Evolutionary conservation across 1,139 yeast species (phyloP), one percentile per base, ranked within the genome.

Genomic region (Protomyces macrosporus): DNA sequence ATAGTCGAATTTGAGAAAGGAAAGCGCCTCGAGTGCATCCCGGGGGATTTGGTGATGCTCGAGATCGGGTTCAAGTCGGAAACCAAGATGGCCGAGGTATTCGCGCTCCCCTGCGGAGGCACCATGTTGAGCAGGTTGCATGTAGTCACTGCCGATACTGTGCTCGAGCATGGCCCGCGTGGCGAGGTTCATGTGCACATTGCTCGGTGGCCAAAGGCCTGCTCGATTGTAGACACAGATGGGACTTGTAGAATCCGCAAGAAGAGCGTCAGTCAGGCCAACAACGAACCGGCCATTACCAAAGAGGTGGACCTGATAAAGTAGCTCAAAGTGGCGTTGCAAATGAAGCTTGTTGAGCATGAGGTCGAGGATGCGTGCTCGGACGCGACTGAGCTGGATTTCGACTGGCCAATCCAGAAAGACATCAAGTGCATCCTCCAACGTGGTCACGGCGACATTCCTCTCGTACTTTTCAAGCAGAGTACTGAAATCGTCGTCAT

Each of bases 181-280:
- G 3, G 62, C 62, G 30, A 58, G 33, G 10, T 55, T 51, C 40
- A 58, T 50, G 37, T 58, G 53, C 32, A 55, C 52, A 33, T 50
- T 14, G 4, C 48, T 23, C 6, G 62, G 62, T 12, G 62, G 62
- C 62, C 62, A 58, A 6, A 32, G 42, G 16, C 48, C 53, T n/a
- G 42, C 45, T 16, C 33, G 50, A 23, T 34, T 34, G 23, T 51
- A 33, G 36, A 58, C 14, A 14, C 53, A 35, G 10, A 50, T 48
- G 30, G 37, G 23, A 5, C 39, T 48, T 2, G 32, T 45, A 6
- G 39, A 36, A 16, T 50, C 48, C 9, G 33, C 16, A 39, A 58
- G 45, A 5, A 58, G 35, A 10, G 56, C 53, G 9, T 39, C 56
- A 5, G 56, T 36, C 54, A 58, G 34, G 10, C 54, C n/a, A 7